phyloP scores from a whole-genome alignment of 768 basidiomycete genomes.

The Mycena albidolilacea region DNA sequence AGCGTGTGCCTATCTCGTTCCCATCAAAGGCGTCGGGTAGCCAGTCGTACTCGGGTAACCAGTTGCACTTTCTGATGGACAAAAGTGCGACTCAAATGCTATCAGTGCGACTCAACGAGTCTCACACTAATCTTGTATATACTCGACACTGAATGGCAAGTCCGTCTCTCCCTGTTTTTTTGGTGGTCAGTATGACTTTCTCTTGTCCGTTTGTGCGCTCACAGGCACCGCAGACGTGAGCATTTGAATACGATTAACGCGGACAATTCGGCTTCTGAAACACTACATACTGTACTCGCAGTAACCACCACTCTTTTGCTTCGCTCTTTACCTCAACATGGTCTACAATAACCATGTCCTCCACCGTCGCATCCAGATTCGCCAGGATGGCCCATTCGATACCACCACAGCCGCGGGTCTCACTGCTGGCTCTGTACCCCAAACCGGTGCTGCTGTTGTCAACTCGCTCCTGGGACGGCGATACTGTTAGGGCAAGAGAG shows the following conservation, averaged over 20 bases:
- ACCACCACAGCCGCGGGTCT: conserved; percentile 38
- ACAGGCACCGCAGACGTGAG: conserved; percentile 17
- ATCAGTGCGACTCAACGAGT: too few relatives aligned
- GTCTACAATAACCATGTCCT: conserved; percentile 14
- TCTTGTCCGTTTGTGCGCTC: neutral
- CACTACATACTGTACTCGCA: conserved; percentile 1
- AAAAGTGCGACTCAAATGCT: too few relatives aligned
- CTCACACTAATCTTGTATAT: too few relatives aligned
- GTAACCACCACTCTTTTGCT: conserved; percentile 34
- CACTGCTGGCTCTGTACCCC: too few relatives aligned
- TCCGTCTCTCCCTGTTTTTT: conserved; percentile 5
- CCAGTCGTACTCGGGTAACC: too few relatives aligned
- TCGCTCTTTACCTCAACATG: conserved; percentile 36
- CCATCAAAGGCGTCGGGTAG: too few relatives aligned
- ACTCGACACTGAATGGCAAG: too few relatives aligned
- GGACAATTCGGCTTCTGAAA: neutral
- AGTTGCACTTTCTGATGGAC: too few relatives aligned
- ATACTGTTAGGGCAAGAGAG: too few relatives aligned
- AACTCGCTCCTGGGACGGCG: too few relatives aligned
- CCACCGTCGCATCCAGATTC: conserved; percentile 21
- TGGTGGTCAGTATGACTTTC: too few relatives aligned
- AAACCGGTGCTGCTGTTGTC: too few relatives aligned
- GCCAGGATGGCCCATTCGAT: conserved; percentile 19
- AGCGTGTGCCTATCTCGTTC: neutral
- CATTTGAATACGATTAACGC: conserved; percentile 29